Evolutionary conservation across 805 yeast species (phyloP), one percentile per base, ranked within the genome.

Genomic region (Wickerhamomyces chambardii): DNA sequence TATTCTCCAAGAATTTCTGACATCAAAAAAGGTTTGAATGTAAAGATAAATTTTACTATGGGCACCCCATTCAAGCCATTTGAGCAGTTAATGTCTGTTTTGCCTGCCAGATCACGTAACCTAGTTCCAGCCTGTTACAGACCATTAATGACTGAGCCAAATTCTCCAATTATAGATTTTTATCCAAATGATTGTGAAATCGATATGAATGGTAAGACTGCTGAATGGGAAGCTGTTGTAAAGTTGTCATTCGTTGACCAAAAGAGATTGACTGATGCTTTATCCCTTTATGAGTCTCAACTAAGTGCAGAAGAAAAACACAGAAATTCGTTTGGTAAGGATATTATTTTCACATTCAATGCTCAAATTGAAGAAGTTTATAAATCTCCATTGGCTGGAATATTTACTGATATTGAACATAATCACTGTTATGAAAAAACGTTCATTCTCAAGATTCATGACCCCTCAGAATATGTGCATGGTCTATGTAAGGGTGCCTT

Each of bases 141-240:
- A 57, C 70, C 78, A 4, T 66, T 92, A 43, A 89, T 92, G 95
- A 76, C 79, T 12, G 95, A 89, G 39, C 78, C 76, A 31, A 67
- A 68, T 31, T 89, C 97, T 7, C 95, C 96, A 19, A 86, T 92
- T 45, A 70, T 70, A 37, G 97, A 87, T 48, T 87, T 86, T 50
- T 92, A 92, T 53, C 98, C 98, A 3, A 69, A 71, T 38, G 85
- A 84, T 40, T 95, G 90, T 37, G 84, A 78, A 35, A 68, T 84
- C 26, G 98, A 92, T 61, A 70, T 77, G 73, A 92, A 92, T 54
- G 98, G 97, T 30, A 92, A 92, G 56, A 84, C 87, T 36, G 95
- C 92, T 2, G 81, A 86, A 33, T 92, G 98, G 98, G 97, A 92
- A 62, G 97, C 97, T 10, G 96, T 92, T 37, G 95, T 92, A 6